phyloP scores from a whole-genome alignment of 2,329 filamentous ascomycete species.

The Cladophialophora psammophila region DNA sequence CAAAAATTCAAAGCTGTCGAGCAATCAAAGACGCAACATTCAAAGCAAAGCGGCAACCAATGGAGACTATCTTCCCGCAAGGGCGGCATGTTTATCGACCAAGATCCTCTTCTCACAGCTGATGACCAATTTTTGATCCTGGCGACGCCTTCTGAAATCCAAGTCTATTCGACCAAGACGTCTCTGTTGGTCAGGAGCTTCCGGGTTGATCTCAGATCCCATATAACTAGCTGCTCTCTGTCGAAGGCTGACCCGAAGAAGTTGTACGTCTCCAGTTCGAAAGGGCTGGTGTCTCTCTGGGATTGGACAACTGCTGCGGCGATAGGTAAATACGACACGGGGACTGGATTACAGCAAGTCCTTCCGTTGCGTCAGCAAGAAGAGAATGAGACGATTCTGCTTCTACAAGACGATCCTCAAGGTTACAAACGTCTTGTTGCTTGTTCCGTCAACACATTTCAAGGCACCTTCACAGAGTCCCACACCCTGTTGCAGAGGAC shows the following conservation, averaged over 20 bases:
- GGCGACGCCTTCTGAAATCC: constrained; percentile 75
- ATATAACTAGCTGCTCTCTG: constrained; percentile 60
- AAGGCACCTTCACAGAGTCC: constrained; percentile 3
- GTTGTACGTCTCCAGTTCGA: constrained; percentile 61
- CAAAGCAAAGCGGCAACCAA: constrained; percentile 15
- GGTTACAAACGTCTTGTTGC: constrained; percentile 14
- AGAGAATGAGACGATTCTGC: constrained; percentile 25
- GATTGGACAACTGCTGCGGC: constrained; percentile 61
- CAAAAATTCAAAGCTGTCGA: constrained; percentile 40
- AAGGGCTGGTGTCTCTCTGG: constrained; percentile 63
- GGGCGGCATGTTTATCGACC: constrained; percentile 63
- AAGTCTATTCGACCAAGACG: constrained; percentile 80
- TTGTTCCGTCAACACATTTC: constrained; percentile 16
- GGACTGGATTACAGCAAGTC: constrained; percentile 23
- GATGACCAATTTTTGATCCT: constrained; percentile 74
- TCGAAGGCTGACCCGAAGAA: constrained; percentile 60
- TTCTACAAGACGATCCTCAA: constrained; percentile 21
- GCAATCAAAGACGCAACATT: constrained; percentile 20
- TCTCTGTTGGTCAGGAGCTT: constrained; percentile 82
- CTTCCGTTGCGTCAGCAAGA: constrained; percentile 25
- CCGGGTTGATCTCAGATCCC: constrained; percentile 57
- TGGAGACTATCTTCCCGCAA: constrained; percentile 60
- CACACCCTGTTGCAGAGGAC: constrained; percentile 18
- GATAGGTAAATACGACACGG: constrained; percentile 17
- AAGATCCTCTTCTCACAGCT: constrained; percentile 65